Conservation (phyloP, 768 basidiomycete species). For the Serendipita vermifera region DNA sequence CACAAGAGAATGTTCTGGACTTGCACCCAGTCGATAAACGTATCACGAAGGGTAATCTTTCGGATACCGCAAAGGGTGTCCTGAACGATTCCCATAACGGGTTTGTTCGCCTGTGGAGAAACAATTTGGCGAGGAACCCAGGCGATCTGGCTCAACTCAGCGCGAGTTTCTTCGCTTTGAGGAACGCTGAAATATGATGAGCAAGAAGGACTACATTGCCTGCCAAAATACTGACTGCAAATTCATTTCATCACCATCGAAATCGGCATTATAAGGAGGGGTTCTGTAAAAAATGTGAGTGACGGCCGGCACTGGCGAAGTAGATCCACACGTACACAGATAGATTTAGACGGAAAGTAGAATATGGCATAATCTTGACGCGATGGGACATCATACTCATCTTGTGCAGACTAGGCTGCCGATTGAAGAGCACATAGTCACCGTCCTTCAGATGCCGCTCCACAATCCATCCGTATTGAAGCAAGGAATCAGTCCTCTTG, state of each 20-base stretch:
- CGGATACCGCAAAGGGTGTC: slow-evolving; percentile 96
- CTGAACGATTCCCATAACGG: slow-evolving; percentile 99
- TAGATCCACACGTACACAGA: slow-evolving; percentile 65
- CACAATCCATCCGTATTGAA: slow-evolving; percentile 98
- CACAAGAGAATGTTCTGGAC: slow-evolving; percentile 97
- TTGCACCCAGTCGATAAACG: slow-evolving; percentile 87
- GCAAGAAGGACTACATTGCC: neutral
- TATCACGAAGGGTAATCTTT: slow-evolving; percentile 92
- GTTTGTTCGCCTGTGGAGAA: slow-evolving; percentile 98
- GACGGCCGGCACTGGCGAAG: slow-evolving; percentile 17
- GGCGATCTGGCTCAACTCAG: slow-evolving; percentile 94
- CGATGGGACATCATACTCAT: slow-evolving; percentile 99
- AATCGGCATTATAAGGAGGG: slow-evolving; percentile 98
- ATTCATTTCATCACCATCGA: slow-evolving; percentile 99
- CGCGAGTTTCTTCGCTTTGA: slow-evolving; percentile 95
- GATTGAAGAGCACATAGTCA: slow-evolving; percentile 94
- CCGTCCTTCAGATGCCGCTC: slow-evolving; percentile 96
- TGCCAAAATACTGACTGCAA: slow-evolving; percentile 70
- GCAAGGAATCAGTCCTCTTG: slow-evolving; percentile 84
- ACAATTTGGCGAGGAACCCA: slow-evolving; percentile 99
- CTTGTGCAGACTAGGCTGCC: slow-evolving; percentile 95
- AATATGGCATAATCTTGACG: slow-evolving; percentile 94
- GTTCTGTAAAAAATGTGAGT: slow-evolving; percentile 38
- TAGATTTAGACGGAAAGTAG: slow-evolving; percentile 94
- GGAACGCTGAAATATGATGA: slow-evolving; percentile 53